These are phyloP conservation scores for Penicillium sclerotigenum DNA, from an alignment of 2,329 filamentous ascomycete species.

Conservation along the genomic window DNA sequence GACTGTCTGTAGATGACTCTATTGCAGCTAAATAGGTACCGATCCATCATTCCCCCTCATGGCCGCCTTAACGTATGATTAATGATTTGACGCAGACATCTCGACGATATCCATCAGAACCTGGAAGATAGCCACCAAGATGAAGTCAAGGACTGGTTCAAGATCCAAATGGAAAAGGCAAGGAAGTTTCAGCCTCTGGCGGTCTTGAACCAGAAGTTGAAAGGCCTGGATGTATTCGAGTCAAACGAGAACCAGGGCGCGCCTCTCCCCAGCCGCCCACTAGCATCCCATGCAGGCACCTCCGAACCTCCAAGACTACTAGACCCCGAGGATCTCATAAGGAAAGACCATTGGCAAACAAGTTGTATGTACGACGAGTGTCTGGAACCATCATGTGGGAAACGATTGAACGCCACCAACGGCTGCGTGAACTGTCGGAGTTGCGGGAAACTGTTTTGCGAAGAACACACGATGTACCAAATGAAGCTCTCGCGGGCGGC, in stretches of 20 bases:
- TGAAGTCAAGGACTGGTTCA: constrained; percentile 96
- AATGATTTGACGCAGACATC: constrained; percentile 53
- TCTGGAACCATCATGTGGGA: constrained; percentile 81
- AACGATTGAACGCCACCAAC: constrained; percentile 71
- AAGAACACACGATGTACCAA: constrained; percentile 98
- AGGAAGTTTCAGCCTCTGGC: constrained; percentile 91
- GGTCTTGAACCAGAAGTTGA: constrained; percentile 87
- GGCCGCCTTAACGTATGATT: constrained; percentile 11
- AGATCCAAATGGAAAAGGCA: constrained; percentile 87
- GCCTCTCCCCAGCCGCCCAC: constrained; percentile 35
- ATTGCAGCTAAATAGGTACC: constrained; percentile 78
- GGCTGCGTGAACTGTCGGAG: constrained; percentile 90
- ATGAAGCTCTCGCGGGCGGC: constrained; percentile 94
- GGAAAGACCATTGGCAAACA: constrained; percentile 83
- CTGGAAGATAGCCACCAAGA: constrained; percentile 84
- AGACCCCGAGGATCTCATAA: constrained; percentile 89
- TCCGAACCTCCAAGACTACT: constrained; percentile 42
- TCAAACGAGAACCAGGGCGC: constrained; percentile 68
- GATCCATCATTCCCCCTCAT: neutral
- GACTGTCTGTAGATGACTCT: constrained; percentile 67
- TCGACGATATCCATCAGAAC: constrained; percentile 88
- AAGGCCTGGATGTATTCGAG: constrained; percentile 89
- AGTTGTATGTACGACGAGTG: constrained; percentile 72
- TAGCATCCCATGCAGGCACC: constrained; percentile 21
- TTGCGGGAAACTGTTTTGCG: constrained; percentile 90